Percentiles rank a stretch among this genome's conserved stretches.
Evolutionary conservation across 345 rosid species (phyloP).

Genomic region (Rhodamnia argentea): DNA sequence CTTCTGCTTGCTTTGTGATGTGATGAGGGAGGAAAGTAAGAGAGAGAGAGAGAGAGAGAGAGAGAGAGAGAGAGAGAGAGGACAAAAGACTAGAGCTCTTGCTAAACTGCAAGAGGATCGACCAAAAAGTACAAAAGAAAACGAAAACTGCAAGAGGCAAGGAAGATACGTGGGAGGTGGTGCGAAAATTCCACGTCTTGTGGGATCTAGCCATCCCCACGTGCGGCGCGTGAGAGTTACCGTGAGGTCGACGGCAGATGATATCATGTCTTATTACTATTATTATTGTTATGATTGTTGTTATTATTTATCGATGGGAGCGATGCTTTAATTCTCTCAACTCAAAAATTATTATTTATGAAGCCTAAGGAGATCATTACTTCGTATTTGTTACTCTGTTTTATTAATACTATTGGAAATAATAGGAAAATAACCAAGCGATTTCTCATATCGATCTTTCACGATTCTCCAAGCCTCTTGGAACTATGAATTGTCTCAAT

Average conservation of each 20-base stretch:
- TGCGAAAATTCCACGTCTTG: background rate
- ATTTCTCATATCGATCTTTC: background rate
- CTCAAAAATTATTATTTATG: no score
- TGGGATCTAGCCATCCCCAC: no score
- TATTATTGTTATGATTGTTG: background rate
- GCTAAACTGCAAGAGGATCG: no score
- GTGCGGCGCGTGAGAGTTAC: background rate
- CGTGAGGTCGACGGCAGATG: background rate
- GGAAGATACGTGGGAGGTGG: background rate
- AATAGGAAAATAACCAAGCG: background rate
- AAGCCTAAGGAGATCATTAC: background rate
- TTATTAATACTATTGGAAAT: no score
- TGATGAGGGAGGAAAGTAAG: background rate
- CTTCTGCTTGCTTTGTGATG: background rate
- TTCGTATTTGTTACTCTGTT: background rate
- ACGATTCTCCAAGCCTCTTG: background rate
- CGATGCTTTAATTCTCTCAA: background rate
- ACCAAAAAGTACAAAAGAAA: no score
- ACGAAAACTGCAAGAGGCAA: background rate
- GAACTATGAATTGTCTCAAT: background rate
- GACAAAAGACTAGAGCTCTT: background rate
- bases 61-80: no score
- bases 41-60: no score
- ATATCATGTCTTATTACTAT: background rate
- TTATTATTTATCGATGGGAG: background rate